These are phyloP conservation scores for Anethum foeniculum DNA, from an alignment of 140 eudicot genomes.

Conservation along the genomic window DNA sequence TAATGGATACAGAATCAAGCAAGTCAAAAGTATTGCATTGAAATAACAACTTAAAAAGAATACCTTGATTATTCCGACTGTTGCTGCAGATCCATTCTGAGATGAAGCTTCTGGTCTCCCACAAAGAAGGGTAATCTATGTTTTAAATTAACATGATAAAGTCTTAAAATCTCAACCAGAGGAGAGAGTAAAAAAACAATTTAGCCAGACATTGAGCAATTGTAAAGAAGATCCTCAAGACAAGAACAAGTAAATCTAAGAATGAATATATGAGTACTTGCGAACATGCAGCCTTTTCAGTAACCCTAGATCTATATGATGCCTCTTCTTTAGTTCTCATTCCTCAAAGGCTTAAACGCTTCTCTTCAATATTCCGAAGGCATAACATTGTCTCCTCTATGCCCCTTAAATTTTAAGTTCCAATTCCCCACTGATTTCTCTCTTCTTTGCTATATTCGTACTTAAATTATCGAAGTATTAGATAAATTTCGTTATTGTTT, in stretches of 20 bases:
- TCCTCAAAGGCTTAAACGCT: neutral
- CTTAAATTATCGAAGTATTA: neutral
- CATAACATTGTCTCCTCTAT: neutral
- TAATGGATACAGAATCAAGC: neutral
- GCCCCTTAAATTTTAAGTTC: neutral
- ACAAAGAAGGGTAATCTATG: constrained; percentile 92
- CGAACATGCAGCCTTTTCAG: neutral
- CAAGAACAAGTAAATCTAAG: neutral
- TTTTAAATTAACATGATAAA: neutral
- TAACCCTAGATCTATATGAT: neutral
- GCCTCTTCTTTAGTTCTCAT: neutral
- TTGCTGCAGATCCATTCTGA: constrained; percentile 65
- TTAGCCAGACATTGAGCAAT: constrained; percentile 3
- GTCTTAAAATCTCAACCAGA: neutral
- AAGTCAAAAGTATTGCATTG: neutral
- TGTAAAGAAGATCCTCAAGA: neutral
- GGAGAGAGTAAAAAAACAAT: neutral
- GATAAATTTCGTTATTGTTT: neutral
- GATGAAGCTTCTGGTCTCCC: constrained; percentile 63
- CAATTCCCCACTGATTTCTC: neutral
- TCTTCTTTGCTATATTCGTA: neutral
- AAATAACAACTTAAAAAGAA: constrained; percentile 6
- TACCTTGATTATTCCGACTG: constrained; percentile 97
- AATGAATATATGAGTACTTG: neutral
- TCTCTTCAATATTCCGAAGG: neutral